phyloP scores from a whole-genome alignment of 2,329 filamentous ascomycete genomes.

The Bipolaris cookei region DNA sequence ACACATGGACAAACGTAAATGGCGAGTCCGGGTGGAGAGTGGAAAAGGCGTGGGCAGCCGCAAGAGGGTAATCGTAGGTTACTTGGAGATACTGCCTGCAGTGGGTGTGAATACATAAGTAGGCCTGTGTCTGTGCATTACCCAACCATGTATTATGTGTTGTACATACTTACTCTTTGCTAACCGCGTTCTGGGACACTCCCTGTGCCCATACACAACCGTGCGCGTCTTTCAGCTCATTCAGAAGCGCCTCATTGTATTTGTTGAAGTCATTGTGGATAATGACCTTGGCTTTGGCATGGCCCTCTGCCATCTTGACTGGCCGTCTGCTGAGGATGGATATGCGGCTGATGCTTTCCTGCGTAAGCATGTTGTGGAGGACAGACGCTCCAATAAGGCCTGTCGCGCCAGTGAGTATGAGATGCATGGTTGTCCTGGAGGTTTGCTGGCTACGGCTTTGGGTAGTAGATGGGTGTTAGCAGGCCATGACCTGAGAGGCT shows the following conservation, averaged over 20 bases:
- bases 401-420: conserved; percentile 55
- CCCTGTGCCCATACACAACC: conserved; percentile 79
- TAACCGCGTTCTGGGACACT: conserved; percentile 65
- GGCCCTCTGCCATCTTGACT: conserved; percentile 66
- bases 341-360: conserved; percentile 64
- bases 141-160: neutral
- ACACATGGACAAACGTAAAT: conserved; percentile 75
- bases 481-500: neutral
- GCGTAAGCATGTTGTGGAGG: conserved; percentile 47
- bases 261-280: conserved; percentile 69
- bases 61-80: conserved; percentile 70
- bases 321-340: conserved; percentile 71
- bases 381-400: conserved; percentile 51
- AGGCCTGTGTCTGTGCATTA: neutral
- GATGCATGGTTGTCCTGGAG: conserved; percentile 38
- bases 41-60: conserved; percentile 67
- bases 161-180: conserved; percentile 60
- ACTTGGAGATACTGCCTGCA: conserved; percentile 68
- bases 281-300: conserved; percentile 69
- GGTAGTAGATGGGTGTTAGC: neutral
- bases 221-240: conserved; percentile 66
- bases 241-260: conserved; percentile 65
- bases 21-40: conserved; percentile 56
- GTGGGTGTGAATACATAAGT: neutral
- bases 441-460: neutral